Evolutionary conservation across 805 yeast genomes (phyloP), one percentile per base, ranked within the genome.

Genomic region (Starmerella sirachaensis): DNA sequence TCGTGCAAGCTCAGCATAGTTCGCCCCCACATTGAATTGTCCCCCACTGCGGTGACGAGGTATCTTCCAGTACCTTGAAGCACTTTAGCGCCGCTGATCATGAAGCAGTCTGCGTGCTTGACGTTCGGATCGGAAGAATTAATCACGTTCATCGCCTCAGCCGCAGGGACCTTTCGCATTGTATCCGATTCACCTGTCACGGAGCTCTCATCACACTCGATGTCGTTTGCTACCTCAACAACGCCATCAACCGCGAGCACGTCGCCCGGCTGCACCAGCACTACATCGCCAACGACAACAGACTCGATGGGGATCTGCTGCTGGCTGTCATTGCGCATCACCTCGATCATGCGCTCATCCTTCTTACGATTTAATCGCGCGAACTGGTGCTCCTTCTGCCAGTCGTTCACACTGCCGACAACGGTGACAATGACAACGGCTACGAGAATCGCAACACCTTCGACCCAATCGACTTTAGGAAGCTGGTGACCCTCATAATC

Each of bases 381-480:
- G 59, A 91, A 91, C 57, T 91, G 98, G 12, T 84, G 64, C 57
- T 91, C 98, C 58, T 93, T 93, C 56, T 91, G 95, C 64, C 80
- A 91, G 61, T 91, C 98, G 58, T 91, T 91, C n/a, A 73, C 78
- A 2, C 95, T 91, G 34, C 96, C 94, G 11, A 93, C 98, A 2
- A 83, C 47, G 4, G 88, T 94, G 23, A 91, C 97, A 42, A 91
- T 88, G 4, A 74, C 52, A 18, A 91, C 81, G 16, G 99, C 99
- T 4, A 79, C 79, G 49, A 91, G 72, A 55, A 91, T 91, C 28
- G 98, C 99, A 26, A 86, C 94, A 50, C 99, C 99, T 64, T 91
- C 99, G 33, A 93, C 94, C 96, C 97, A 91, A 52, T 88, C 94
- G 22, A 91, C 93, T 51, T 76, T 72, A 13, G 96, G 95, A 38